Evolutionary conservation across 768 basidiomycete genomes (phyloP).

Genomic region (Chalciporus chontae): DNA sequence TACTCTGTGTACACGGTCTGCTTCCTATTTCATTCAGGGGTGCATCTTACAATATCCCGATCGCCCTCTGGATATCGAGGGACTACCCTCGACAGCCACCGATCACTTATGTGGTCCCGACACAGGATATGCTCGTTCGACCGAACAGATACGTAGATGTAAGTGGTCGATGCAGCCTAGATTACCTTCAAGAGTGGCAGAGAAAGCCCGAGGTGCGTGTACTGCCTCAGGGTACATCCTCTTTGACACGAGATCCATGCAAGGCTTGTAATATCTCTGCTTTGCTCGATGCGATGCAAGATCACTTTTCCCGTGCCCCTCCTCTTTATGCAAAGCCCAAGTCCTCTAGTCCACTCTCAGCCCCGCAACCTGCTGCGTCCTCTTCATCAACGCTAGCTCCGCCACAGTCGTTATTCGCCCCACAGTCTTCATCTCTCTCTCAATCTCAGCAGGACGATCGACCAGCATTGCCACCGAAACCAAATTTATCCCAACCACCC

Average conservation of each 20-base stretch:
- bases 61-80: conserved; percentile 82
- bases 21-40: conserved; percentile 80
- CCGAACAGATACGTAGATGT: conserved; percentile 74
- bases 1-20: conserved; percentile 89
- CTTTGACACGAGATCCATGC: conserved; percentile 9
- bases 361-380: conserved; percentile 20
- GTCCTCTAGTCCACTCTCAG: conserved; percentile 22
- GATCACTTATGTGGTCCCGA: conserved; percentile 89
- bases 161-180: conserved; percentile 66
- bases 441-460: conserved; percentile 25
- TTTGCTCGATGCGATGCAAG: conserved; percentile 74
- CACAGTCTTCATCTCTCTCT: conserved; percentile 21
- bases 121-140: conserved; percentile 84
- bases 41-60: conserved; percentile 87
- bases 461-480: conserved; percentile 40
- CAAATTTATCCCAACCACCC: conserved; percentile 17
- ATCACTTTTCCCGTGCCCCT: conserved; percentile 79
- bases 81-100: conserved; percentile 85
- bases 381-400: conserved; percentile 14
- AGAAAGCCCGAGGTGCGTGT: conserved; percentile 75
- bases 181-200: conserved; percentile 76
- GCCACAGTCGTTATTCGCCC: conserved; percentile 11
- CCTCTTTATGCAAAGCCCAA: conserved; percentile 87
- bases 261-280: conserved; percentile 76
- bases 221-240: conserved; percentile 9